phyloP scores from a whole-genome alignment of 495 filamentous ascomycete species.

The Chaetomium fimeti region DNA sequence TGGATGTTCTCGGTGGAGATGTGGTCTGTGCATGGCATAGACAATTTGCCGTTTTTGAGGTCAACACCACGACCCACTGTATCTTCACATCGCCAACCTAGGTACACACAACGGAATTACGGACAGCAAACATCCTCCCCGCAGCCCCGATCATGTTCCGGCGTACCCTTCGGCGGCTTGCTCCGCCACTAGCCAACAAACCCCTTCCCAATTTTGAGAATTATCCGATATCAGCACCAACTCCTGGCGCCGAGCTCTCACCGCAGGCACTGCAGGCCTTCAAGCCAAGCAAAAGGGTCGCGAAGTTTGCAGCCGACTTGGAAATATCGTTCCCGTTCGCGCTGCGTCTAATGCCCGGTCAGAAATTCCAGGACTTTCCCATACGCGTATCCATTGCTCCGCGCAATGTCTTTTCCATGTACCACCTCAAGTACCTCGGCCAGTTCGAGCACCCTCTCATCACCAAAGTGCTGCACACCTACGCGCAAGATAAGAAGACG shows the following conservation, averaged over 20 bases:
- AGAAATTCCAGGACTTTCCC: neutral
- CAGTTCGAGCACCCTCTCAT: conserved; percentile 37
- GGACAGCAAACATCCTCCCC: neutral
- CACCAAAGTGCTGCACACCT: conserved; percentile 31
- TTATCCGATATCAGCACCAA: neutral
- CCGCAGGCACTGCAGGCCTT: neutral
- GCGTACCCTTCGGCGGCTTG: neutral
- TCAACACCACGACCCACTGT: neutral
- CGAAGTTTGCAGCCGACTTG: neutral
- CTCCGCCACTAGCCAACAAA: neutral
- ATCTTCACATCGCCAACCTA: neutral
- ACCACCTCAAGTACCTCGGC: conserved; percentile 36
- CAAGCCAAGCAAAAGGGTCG: neutral
- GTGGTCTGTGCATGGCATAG: neutral
- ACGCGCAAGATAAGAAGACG: conserved; percentile 31
- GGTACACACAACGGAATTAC: no score
- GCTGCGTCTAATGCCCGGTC: neutral
- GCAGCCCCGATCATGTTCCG: neutral
- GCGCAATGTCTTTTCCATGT: conserved; percentile 26
- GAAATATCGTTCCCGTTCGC: neutral
- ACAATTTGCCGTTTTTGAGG: neutral
- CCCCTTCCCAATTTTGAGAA: neutral
- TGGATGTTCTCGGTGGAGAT: neutral
- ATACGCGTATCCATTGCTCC: conserved; percentile 16
- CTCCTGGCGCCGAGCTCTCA: neutral